Base-by-base conservation (phyloP, 768 basidiomycete species). In the Mycena rosella region DNA sequence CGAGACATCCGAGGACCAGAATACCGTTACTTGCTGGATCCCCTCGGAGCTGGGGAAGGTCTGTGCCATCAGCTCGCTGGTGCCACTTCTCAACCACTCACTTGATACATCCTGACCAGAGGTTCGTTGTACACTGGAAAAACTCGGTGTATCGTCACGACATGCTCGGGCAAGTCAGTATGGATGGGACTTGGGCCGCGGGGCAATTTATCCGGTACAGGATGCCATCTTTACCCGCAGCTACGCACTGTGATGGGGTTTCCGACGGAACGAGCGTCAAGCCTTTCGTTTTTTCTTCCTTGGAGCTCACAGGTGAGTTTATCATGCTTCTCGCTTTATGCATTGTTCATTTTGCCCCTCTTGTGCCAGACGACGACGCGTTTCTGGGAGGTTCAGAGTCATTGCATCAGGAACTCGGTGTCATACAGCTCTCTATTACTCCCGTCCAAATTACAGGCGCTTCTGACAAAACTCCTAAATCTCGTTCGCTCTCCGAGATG, bases 21-120 rank as follows among this genome's bases (percentile, higher is more conserved):
- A 60, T 15, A 51, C 59, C 13, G 52, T 64, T 14, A 64, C 22
- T 32, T 69, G 63, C 40, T 69, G 57, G 56, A 69, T 69, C 17
- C 24, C 68, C 2, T 69, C 68, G 3, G 62, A 69, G 29, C 52
- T 60, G 17, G 63, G 63, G 15, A 63, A 67, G 47, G 49, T 51
- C n/a, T n/a, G n/a, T n/a, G n/a, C n/a, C n/a, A n/a, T n/a, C n/a
- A n/a, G n/a, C n/a, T n/a, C n/a, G n/a, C n/a, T n/a, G n/a, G n/a
- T n/a, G n/a, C n/a, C n/a, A n/a, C n/a, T n/a, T n/a, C n/a, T n/a
- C n/a, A n/a, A n/a, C n/a, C n/a, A n/a, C n/a, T n/a, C n/a, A n/a
- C n/a, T n/a, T n/a, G n/a, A n/a, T n/a, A n/a, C n/a, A n/a, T 44
- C 20, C 17, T 44, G 6, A n/a, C 42, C 20, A n/a, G 42, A 44